Evolutionary conservation across 1,284 basidiomycete genomes (phyloP), one percentile per base, ranked within the genome.

Genomic region (Trametes hirsuta): DNA sequence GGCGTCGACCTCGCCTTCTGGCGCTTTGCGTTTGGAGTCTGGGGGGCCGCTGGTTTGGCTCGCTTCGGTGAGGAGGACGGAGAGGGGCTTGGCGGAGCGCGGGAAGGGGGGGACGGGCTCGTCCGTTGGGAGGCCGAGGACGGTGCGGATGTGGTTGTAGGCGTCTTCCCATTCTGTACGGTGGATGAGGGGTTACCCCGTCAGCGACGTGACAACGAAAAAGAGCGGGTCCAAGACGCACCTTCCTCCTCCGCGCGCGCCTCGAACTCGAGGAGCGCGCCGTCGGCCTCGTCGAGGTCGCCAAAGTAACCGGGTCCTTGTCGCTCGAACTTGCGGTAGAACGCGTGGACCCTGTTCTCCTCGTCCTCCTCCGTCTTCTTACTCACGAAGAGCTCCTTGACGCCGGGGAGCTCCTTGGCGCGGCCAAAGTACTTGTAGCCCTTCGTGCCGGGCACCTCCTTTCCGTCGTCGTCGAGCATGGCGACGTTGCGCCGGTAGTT

Each of bases 381-480:
- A 71, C 89, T 88, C 69, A 89, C 82, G 72, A 99, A 97, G 36
- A 99, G 82, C 77, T 99, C 97, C 63, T 90, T 90, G 4, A 98
- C 95, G 48, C 97, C 97, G 0, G 97, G 97, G 4, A 99, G 81
- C 55, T 98, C 97, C 71, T 95, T 97, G 4, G 97, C 95, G 34
- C 97, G 88, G 52, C 97, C 97, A 77, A 99, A 99, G 66, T 68
- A 95, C 94, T 98, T 98, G 85, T 98, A 99, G 56, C 96, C 97
- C 67, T 97, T 92, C n/a, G 93, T 97, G 0, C 95, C 95, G 0
- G 95, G 95, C 0, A 98, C 94, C 75, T 97, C 95, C 71, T 93
- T 93, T 15, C 95, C 94, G 67, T 96, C 95, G 65, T 96, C 95
- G 71, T 98, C 92, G 65, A 93, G 71, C 92, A 97, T 97, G 50